Base-by-base conservation (phyloP, 306 rosid genomes). In the Begonia fuchsioides region DNA sequence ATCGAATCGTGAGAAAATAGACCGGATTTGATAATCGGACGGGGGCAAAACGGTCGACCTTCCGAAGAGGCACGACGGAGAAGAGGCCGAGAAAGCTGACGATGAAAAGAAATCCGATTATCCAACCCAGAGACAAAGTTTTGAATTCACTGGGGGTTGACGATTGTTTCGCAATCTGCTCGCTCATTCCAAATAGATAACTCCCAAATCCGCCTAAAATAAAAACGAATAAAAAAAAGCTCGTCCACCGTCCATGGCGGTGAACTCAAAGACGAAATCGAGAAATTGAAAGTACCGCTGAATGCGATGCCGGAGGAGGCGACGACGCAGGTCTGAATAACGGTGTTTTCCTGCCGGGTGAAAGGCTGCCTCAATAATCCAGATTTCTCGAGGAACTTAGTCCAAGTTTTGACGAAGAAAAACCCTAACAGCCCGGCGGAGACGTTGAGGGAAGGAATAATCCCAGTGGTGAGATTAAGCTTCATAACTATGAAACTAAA, bases 51-150 rank as follows among this genome's bases (percentile, higher is more conserved):
- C 15, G 16, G 15, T 46, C 15, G 14, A 46, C 50, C 50, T 46
- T 46, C 3, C 50, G 50, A 19, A 46, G 50, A 13, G 50, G 50
- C 50, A 46, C 50, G 16, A 46, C 50, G 15, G 50, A 46, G 50
- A 46, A 46, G 50, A 46, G 50, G 17, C 50, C 50, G 16, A n/a
- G 13, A 46, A 46, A 46, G 50, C 17, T 46, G 15, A 46, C 50
- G 2, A 46, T 46, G 16, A 46, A 46, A 8, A 46, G 50, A 46
- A 46, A 46, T 13, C 17, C 15, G 15, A 46, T 46, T 11, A 46
- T 46, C 50, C 50, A 46, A 8, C 50, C 2, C 3, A 46, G 9
- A 1, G 50, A 46, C 16, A 15, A 19, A 1, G 7, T 13, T 46
- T 46, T 46, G 50, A 46, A 11, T 8, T 15, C 50, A n/a, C 2